Percentiles rank a stretch among this genome's conserved stretches.
These are phyloP conservation scores for Suhomyces xylopsoci DNA, from an alignment of 805 yeast species.

Conservation along the genomic window DNA sequence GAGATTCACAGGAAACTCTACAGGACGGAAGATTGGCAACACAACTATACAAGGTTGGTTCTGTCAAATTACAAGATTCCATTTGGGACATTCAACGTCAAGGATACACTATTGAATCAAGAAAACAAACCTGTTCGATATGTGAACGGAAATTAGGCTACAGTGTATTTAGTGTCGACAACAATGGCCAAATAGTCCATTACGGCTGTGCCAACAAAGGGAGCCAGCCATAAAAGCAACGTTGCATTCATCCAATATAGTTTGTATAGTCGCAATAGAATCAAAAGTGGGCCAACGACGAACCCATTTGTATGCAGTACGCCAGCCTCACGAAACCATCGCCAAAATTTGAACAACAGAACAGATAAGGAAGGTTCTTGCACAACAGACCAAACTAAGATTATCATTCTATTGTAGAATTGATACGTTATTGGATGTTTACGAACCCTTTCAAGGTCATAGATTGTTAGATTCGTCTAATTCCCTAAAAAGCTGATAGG, in stretches of 20 bases:
- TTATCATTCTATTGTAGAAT: not conserved
- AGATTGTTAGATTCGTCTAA: not conserved
- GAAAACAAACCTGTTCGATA: constrained; percentile 48
- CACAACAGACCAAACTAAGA: not conserved
- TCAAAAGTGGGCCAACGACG: not conserved
- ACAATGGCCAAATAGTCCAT: constrained; percentile 48
- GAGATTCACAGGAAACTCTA: constrained; percentile 37
- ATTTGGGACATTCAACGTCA: constrained; percentile 37
- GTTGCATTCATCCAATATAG: not conserved
- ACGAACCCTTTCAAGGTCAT: not conserved
- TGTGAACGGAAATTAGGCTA: constrained; percentile 58
- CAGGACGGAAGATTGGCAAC: constrained; percentile 41
- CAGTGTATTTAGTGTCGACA: constrained; percentile 50
- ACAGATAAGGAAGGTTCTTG: not conserved
- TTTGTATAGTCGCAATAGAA: not conserved
- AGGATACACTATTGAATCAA: constrained; percentile 37
- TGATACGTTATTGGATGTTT: not conserved
- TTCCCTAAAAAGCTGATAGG: not conserved
- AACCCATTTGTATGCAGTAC: not conserved
- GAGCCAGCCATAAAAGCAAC: not conserved
- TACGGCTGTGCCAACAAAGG: constrained; percentile 46
- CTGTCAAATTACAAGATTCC: constrained; percentile 45
- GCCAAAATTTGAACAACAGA: not conserved
- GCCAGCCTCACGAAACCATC: not conserved
- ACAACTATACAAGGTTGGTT: constrained; percentile 52